phyloP scores from a whole-genome alignment of 257 asterid genomes.

The Jasminum sambac region DNA sequence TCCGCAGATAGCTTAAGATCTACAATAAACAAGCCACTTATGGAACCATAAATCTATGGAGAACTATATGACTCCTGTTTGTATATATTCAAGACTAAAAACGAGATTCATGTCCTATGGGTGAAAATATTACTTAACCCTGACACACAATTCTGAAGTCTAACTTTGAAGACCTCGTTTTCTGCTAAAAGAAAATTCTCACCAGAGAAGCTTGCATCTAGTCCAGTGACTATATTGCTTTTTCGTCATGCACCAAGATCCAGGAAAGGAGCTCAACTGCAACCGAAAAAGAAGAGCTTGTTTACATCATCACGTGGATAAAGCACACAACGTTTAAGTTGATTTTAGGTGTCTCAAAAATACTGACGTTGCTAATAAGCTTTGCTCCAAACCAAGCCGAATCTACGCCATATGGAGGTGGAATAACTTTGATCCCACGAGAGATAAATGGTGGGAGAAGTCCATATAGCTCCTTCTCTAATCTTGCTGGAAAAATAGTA shows the following conservation, averaged over 20 bases:
- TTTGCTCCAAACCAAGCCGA: conserved; percentile 97
- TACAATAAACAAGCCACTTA: not conserved
- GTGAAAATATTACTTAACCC: not conserved
- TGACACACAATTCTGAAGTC: not conserved
- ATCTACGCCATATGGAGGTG: conserved; percentile 84
- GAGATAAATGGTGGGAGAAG: conserved; percentile 47
- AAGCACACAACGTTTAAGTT: not conserved
- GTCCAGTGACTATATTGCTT: conserved; percentile 61
- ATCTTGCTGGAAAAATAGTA: conserved; percentile 64
- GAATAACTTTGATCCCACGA: conserved; percentile 68
- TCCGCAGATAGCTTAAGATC: not conserved
- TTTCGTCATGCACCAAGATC: conserved; percentile 74
- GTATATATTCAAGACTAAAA: not conserved
- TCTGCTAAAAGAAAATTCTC: conserved; percentile 14
- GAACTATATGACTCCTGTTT: not conserved
- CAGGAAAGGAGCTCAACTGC: conserved; percentile 78
- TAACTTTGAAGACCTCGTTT: not conserved
- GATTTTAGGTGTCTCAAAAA: not conserved
- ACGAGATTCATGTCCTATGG: not conserved
- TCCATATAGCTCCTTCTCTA: conserved; percentile 71
- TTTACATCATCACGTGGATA: not conserved
- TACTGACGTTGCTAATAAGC: conserved; percentile 82
- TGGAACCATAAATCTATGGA: not conserved
- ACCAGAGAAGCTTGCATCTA: conserved; percentile 66
- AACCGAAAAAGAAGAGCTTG: conserved; percentile 14